Evolutionary conservation across 305 asterid genomes (phyloP), one percentile per base, ranked within the genome.

Genomic region (Solanum aculeatissimum): DNA sequence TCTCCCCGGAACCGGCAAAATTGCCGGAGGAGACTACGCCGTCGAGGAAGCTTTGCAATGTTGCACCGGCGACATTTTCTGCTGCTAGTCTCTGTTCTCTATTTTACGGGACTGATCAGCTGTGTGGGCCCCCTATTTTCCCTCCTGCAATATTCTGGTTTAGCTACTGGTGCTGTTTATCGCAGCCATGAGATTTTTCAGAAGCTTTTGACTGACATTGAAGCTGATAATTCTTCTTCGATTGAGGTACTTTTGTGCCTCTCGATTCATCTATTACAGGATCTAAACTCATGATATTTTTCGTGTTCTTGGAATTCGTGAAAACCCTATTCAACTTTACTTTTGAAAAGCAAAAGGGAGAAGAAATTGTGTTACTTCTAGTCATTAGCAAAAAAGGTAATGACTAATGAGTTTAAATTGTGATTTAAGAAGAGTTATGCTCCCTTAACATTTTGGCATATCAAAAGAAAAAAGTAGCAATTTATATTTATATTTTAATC

Each of bases 111-210:
- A 35, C 88, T 95, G 87, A 91, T 93, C 90, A 89, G 91, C 87
- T 94, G 92, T n/a, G 90, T 93, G 15, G 94, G 98, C 3, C 95
- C 97, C 82, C 83, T 94, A 85, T 58, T 89, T 10, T 92, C 88
- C 55, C 63, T 93, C 88, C 88, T 93, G 70, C 93, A 88, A 87
- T 72, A 1, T 43, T 43, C 80, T 19, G 94, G 85, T 43, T 92
- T 88, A 51, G 91, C 95, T 5, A 93, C 93, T 71, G 97, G 96
- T 69, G 93, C 98, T 35, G 85, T 92, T 81, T 95, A 95, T 91
- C 93, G 92, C 25, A 93, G 96, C 88, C 93, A 92, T 12, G 91
- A 94, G 65, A 85, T 92, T 60, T 95, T 94, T 47, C 57, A 85
- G 78, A 90, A 90, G 25, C 88, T 95, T 0, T 91, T 95, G 97